Percentiles rank a stretch among this genome's conserved stretches.
These are phyloP conservation scores for Ricinus communis DNA, from an alignment of 345 rosid species.

Conservation along the genomic window DNA sequence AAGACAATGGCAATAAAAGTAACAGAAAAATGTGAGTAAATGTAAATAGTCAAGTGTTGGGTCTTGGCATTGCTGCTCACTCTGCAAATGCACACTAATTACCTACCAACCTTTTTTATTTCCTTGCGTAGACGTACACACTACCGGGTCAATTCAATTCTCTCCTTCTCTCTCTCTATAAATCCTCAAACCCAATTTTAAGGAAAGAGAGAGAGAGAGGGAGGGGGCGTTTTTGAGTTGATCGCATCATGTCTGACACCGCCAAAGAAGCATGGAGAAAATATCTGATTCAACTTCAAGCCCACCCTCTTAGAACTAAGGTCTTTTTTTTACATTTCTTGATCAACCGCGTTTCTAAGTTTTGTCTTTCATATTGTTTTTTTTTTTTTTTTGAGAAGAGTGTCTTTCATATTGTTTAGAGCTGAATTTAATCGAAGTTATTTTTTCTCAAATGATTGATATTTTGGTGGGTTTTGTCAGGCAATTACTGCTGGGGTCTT, in stretches of 20 bases:
- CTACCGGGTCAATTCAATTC: neutral
- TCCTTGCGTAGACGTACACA: neutral
- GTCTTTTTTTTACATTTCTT: conserved; percentile 24
- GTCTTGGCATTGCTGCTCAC: too few relatives aligned
- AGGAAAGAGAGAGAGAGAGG: neutral
- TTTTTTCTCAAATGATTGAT: conserved; percentile 1
- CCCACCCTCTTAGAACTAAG: conserved; percentile 83
- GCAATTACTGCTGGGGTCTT: conserved; percentile 80
- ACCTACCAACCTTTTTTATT: too few relatives aligned
- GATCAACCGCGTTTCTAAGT: conserved; percentile 10
- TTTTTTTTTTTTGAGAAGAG: too few relatives aligned
- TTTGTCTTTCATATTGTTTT: neutral
- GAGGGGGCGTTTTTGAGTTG: neutral
- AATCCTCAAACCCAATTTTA: neutral
- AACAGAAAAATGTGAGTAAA: too few relatives aligned
- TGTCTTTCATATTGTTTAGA: neutral
- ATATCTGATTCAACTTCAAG: conserved; percentile 82
- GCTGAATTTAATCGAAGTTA: neutral
- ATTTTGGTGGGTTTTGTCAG: conserved; percentile 33
- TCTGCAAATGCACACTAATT: too few relatives aligned
- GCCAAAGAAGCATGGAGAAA: conserved; percentile 86
- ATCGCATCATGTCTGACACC: conserved; percentile 58
- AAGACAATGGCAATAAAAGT: too few relatives aligned
- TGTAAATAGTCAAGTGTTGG: too few relatives aligned
- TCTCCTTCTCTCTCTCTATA: neutral